Percentiles rank a stretch among this genome's conserved stretches.
Evolutionary conservation across 495 filamentous ascomycete species (phyloP).

Genomic region (Daldinia childiae): DNA sequence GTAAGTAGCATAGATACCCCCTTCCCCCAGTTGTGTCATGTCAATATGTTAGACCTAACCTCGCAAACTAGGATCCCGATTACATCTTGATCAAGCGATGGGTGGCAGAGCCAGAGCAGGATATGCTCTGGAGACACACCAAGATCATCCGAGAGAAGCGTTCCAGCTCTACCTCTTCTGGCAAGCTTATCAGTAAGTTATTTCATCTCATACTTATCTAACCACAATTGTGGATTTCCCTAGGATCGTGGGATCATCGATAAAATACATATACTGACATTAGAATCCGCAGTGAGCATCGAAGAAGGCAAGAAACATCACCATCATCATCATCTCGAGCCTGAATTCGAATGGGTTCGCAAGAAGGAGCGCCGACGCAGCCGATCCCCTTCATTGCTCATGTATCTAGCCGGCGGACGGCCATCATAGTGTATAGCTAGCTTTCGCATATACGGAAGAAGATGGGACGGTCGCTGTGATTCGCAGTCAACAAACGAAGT

Average conservation of each 20-base stretch:
- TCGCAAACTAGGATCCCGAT: slow-evolving; percentile 64
- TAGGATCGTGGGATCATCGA: too few relatives aligned
- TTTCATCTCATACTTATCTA: neutral
- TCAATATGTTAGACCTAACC: slow-evolving; percentile 38
- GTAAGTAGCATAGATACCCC: slow-evolving; percentile 47
- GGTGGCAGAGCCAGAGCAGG: slow-evolving; percentile 76
- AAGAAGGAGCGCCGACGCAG: slow-evolving; percentile 65
- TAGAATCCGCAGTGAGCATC: slow-evolving; percentile 49
- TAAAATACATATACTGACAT: neutral
- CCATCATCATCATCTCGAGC: slow-evolving; percentile 62
- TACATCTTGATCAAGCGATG: slow-evolving; percentile 81
- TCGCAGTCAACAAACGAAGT: slow-evolving; percentile 15
- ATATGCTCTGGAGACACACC: slow-evolving; percentile 77
- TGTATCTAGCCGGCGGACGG: slow-evolving; percentile 58
- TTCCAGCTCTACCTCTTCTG: slow-evolving; percentile 17
- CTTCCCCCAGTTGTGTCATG: neutral
- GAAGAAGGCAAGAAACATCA: slow-evolving; percentile 62
- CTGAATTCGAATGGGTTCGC: slow-evolving; percentile 66
- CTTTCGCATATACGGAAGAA: neutral
- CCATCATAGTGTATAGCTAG: slow-evolving; percentile 42
- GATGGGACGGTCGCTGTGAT: slow-evolving; percentile 1
- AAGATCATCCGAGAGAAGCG: slow-evolving; percentile 65
- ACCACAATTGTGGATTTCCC: too few relatives aligned
- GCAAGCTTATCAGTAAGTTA: slow-evolving; percentile 48
- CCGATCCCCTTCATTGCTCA: slow-evolving; percentile 57